Evolutionary conservation across 192 early-diverging fungal species (phyloP).

Genomic region (Gryganskiella cystojenkinii): DNA sequence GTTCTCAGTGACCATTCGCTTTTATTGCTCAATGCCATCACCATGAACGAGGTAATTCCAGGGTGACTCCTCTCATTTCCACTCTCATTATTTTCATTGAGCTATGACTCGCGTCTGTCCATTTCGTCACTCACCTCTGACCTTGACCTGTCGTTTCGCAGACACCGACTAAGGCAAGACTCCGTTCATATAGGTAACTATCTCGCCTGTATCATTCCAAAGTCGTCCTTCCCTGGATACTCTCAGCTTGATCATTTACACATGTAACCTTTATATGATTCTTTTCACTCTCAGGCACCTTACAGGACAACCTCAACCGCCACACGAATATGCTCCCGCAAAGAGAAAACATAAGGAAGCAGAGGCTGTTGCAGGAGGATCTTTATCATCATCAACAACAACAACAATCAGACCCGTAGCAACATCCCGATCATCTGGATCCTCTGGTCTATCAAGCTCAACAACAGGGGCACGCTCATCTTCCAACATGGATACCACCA

Average conservation of each 20-base stretch:
- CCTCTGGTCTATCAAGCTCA: no score
- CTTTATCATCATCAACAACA: no score
- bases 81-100: no score
- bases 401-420: not conserved
- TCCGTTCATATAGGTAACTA: slow-evolving; percentile 38
- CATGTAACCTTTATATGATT: not conserved
- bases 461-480: no score
- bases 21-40: slow-evolving; percentile 25
- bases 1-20: slow-evolving; percentile 22
- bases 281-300: slow-evolving; percentile 19
- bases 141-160: no score
- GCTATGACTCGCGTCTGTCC: no score
- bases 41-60: slow-evolving; percentile 52
- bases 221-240: not conserved
- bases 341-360: slow-evolving; percentile 15
- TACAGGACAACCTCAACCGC: slow-evolving; percentile 41
- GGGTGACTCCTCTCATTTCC: no score
- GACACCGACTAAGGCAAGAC: slow-evolving; percentile 36
- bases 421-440: no score
- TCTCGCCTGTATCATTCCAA: no score
- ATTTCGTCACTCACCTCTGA: no score
- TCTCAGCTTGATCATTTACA: not conserved
- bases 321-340: slow-evolving; percentile 19
- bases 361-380: slow-evolving; percentile 2
- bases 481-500: no score